These are phyloP conservation scores for Mortierella sp. DNA, from an alignment of 371 early-diverging fungal species.

Conservation along the genomic window DNA sequence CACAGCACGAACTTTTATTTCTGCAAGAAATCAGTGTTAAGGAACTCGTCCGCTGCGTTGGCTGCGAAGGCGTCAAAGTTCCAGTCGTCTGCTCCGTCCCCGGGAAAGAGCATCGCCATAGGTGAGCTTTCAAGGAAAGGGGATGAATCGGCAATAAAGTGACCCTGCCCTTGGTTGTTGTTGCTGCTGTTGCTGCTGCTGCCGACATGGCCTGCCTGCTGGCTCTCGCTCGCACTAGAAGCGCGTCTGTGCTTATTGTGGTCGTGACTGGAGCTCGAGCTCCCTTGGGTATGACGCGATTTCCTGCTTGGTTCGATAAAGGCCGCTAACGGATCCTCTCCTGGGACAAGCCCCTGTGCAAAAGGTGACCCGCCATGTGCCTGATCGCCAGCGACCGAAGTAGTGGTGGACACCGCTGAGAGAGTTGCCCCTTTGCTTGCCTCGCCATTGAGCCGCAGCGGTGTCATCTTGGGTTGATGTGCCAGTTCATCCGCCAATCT, in stretches of 20 bases:
- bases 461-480: slow-evolving; percentile 34
- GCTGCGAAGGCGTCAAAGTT: slow-evolving; percentile 25
- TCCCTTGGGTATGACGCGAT: slow-evolving; percentile 5
- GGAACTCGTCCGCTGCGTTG: slow-evolving; percentile 31
- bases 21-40: slow-evolving; percentile 6
- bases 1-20: not conserved
- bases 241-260: not conserved
- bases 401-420: not conserved
- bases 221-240: not conserved
- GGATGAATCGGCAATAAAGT: slow-evolving; percentile 6
- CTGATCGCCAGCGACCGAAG: slow-evolving; percentile 4
- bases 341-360: slow-evolving; percentile 16
- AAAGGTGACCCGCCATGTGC: not conserved
- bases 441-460: slow-evolving; percentile 19
- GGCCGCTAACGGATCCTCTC: slow-evolving; percentile 38
- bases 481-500: slow-evolving; percentile 40
- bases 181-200: not conserved
- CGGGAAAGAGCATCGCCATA: slow-evolving; percentile 35
- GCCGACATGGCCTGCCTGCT: not conserved
- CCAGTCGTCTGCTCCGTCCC: slow-evolving; percentile 36
- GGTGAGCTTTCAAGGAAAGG: slow-evolving; percentile 29
- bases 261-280: not conserved
- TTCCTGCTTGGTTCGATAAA: slow-evolving; percentile 15
- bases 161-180: not conserved
- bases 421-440: not conserved